Conservation (phyloP, 2,329 filamentous ascomycete species). For the Pseudocercospora vitis region DNA sequence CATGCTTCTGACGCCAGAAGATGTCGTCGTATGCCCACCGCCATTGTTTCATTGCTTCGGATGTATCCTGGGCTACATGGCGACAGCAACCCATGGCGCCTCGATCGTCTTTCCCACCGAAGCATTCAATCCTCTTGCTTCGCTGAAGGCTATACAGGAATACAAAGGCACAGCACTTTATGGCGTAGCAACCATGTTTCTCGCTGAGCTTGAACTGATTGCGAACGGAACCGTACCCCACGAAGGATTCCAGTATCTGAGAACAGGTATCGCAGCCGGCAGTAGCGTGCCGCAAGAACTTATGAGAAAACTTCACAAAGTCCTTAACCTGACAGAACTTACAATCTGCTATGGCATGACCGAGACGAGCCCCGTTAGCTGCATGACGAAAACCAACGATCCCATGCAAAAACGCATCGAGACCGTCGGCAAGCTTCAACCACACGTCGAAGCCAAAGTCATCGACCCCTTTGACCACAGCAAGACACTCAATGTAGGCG, state of each 20-base stretch:
- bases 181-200: constrained; percentile 92
- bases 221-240: constrained; percentile 36
- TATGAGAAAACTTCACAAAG: constrained; percentile 72
- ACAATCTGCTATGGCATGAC: constrained; percentile 98
- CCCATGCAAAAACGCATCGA: constrained; percentile 70
- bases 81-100: constrained; percentile 79
- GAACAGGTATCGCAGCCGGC: constrained; percentile 90
- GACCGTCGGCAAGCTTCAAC: constrained; percentile 77
- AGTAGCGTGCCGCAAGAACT: constrained; percentile 79
- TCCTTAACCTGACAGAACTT: constrained; percentile 74
- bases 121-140: constrained; percentile 77
- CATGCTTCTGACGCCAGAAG: constrained; percentile 73
- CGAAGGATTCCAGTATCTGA: constrained; percentile 63
- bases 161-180: constrained; percentile 70
- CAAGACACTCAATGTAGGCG: constrained; percentile 61
- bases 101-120: constrained; percentile 82
- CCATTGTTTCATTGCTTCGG: constrained; percentile 75
- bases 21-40: constrained; percentile 67
- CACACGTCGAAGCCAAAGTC: constrained; percentile 77
- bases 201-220: constrained; percentile 79
- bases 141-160: constrained; percentile 64
- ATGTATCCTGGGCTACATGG: constrained; percentile 90
- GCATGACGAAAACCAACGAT: constrained; percentile 80
- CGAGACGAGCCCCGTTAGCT: constrained; percentile 72
- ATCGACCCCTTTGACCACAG: constrained; percentile 66